Percentiles rank a stretch among this genome's conserved stretches.
phyloP scores from a whole-genome alignment of 2,329 filamentous ascomycete species.

The Clonostachys chloroleuca region DNA sequence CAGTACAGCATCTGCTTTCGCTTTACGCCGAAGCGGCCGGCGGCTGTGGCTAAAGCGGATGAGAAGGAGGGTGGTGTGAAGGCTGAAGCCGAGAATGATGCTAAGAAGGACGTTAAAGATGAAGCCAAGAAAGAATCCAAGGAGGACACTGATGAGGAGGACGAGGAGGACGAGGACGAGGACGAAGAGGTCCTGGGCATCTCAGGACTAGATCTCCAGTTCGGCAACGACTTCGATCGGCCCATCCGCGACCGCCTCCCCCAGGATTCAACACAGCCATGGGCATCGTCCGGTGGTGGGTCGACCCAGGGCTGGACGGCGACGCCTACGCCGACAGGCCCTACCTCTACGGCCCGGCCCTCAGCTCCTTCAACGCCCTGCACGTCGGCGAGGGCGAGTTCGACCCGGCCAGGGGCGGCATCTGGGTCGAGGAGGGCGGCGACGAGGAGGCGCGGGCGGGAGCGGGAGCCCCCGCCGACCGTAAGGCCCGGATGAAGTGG shows the following conservation, averaged over 20 bases:
- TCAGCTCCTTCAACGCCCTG: conserved; percentile 76
- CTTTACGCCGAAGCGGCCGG: conserved; percentile 62
- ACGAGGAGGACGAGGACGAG: conserved; percentile 1
- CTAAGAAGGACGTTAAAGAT: not conserved
- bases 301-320: conserved; percentile 87
- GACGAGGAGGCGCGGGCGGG: conserved; percentile 40
- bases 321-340: conserved; percentile 85
- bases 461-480: conserved; percentile 45
- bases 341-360: conserved; percentile 77
- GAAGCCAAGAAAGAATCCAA: not conserved
- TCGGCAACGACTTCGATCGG: conserved; percentile 93
- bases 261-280: conserved; percentile 83
- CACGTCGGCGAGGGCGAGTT: conserved; percentile 54
- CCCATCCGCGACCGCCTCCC: conserved; percentile 80
- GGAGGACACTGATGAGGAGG: conserved; percentile 1
- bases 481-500: conserved; percentile 55
- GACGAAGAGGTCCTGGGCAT: conserved; percentile 40
- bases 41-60: not conserved
- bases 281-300: conserved; percentile 81
- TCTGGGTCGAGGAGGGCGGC: conserved; percentile 63
- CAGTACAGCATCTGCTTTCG: conserved; percentile 82
- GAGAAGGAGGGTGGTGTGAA: not conserved
- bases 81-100: conserved; percentile 3
- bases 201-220: conserved; percentile 70
- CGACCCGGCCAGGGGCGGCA: conserved; percentile 41